These are phyloP conservation scores for Termitomyces sp. DNA, from an alignment of 768 basidiomycete genomes.

Conservation along the genomic window DNA sequence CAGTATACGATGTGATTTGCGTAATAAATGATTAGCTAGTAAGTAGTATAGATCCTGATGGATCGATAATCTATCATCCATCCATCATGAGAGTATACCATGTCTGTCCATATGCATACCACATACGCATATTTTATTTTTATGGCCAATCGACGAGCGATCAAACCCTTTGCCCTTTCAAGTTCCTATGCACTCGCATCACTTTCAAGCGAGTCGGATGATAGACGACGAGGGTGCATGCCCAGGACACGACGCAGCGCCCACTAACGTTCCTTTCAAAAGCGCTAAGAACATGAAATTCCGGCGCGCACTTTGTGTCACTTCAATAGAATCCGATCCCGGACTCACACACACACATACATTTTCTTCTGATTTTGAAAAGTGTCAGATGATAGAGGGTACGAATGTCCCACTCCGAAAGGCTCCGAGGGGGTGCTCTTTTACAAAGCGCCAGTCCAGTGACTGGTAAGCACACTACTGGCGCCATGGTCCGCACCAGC, in stretches of 20 bases:
- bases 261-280: not conserved
- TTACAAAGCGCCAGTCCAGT: too few relatives aligned
- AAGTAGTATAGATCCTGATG: too few relatives aligned
- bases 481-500: not conserved
- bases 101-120: not conserved
- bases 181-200: not conserved
- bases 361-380: too few relatives aligned
- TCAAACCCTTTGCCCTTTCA: not conserved
- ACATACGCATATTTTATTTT: too few relatives aligned
- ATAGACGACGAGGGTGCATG: not conserved
- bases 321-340: not conserved
- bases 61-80: constrained; percentile 2
- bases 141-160: not conserved
- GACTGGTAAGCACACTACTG: not conserved
- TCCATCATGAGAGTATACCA: not conserved
- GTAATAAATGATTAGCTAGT: not conserved
- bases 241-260: not conserved
- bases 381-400: not conserved
- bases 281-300: not conserved
- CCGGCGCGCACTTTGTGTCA: not conserved
- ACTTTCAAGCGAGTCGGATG: not conserved
- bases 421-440: not conserved
- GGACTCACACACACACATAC: not conserved
- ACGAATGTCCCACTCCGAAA: not conserved
- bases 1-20: not conserved